Evolutionary conservation across 345 rosid species (phyloP), one percentile per base, ranked within the genome.

Genomic region (Hypericum perforatum): DNA sequence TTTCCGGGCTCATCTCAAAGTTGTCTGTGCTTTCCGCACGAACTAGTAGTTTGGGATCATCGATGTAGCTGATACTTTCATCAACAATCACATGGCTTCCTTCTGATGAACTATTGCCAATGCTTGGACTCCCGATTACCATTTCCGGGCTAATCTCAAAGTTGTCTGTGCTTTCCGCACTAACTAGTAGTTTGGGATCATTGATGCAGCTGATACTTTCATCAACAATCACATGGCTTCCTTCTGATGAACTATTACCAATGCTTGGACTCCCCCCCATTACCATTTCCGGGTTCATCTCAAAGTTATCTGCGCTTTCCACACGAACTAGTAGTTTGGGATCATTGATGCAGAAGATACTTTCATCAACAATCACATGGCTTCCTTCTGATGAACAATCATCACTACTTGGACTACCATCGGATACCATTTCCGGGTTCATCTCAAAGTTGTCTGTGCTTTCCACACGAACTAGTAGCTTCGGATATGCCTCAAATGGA

Each of bases 61-160:
- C 16, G 14, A 46, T 9, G 10, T 7, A 32, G 22, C 50, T 46
- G 15, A 16, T 56, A 13, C 29, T 40, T 41, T 58, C 58, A 43
- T 37, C 39, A 61, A 14, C 39, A n/a, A 7, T 40, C 29, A 11
- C 48, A n/a, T 41, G 53, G 32, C 49, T 50, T 45, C 37, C 9
- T 61, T 53, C 53, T 56, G 22, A 41, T 37, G 29, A 54, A 43
- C 48, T 66, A 41, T 53, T 52, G 16, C 67, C n/a, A n/a, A n/a
- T 63, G 61, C 72, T 60, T 9, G 16, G 14, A 32, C 43, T 63
- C 38, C 44, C 60, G 54, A 53, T 49, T n/a, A 60, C 45, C 11
- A 56, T 29, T 12, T 29, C 49, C 16, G 49, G 16, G 16, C 16
- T 9, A 5, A 45, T 45, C 49, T 45, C 8, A 45, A 45, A n/a